These are phyloP conservation scores for Septoria petroselini DNA, from an alignment of 2,329 filamentous ascomycete genomes.

Conservation along the genomic window DNA sequence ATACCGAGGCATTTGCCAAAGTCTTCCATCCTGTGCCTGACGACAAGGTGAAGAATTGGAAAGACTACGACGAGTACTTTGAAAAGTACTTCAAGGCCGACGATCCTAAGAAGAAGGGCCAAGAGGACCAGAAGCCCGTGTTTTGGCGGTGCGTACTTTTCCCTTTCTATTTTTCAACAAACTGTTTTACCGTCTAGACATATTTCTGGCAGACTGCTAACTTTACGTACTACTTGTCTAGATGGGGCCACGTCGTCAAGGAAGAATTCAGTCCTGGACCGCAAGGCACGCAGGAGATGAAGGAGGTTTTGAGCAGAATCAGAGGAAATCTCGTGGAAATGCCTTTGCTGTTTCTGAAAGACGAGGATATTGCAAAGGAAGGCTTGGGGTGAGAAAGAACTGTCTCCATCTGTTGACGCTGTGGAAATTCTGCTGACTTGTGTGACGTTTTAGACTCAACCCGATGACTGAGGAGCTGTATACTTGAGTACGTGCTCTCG, in stretches of 20 bases:
- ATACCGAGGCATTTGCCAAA: slow-evolving; percentile 76
- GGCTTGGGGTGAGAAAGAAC: slow-evolving; percentile 58
- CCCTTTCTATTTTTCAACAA: too few relatives aligned
- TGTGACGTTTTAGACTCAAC: slow-evolving; percentile 39
- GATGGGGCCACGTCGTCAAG: slow-evolving; percentile 79
- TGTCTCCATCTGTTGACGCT: too few relatives aligned
- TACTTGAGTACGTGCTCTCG: slow-evolving; percentile 35
- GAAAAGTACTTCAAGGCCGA: slow-evolving; percentile 57
- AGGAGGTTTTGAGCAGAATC: slow-evolving; percentile 69
- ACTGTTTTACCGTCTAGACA: too few relatives aligned
- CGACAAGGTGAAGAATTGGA: slow-evolving; percentile 66
- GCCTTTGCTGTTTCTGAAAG: slow-evolving; percentile 81
- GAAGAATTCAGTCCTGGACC: slow-evolving; percentile 48
- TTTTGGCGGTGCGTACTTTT: slow-evolving; percentile 51
- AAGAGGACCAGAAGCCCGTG: slow-evolving; percentile 44
- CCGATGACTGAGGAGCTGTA: slow-evolving; percentile 50
- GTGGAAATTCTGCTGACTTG: too few relatives aligned
- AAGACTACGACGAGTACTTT: slow-evolving; percentile 71
- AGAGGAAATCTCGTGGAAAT: slow-evolving; percentile 71
- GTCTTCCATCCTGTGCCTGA: slow-evolving; percentile 78
- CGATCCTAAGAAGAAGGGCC: slow-evolving; percentile 44
- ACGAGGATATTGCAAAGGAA: slow-evolving; percentile 81
- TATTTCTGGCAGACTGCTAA: too few relatives aligned
- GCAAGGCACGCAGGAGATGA: slow-evolving; percentile 47
- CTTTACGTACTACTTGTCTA: too few relatives aligned